Conservation (phyloP, 2,329 filamentous ascomycete species). For the Penicillium sp. region DNA sequence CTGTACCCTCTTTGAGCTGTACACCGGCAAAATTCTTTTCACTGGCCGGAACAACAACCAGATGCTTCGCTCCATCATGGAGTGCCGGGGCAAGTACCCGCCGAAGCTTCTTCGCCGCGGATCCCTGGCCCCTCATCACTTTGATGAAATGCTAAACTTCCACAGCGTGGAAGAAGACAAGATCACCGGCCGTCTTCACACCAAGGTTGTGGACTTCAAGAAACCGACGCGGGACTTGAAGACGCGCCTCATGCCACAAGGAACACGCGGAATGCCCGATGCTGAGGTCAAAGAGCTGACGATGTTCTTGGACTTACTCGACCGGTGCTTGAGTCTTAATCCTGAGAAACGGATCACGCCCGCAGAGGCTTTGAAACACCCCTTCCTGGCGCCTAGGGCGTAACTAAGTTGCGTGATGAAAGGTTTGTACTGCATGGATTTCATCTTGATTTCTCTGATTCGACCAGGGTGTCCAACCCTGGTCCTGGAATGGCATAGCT, state of each 20-base stretch:
- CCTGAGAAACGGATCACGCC: slow-evolving; percentile 87
- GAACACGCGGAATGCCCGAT: slow-evolving; percentile 64
- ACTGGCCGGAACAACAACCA: slow-evolving; percentile 93
- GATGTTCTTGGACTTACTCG: slow-evolving; percentile 76
- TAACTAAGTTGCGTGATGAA: slow-evolving; percentile 1
- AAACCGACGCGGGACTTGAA: slow-evolving; percentile 77
- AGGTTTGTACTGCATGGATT: background rate
- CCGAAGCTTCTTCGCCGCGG: slow-evolving; percentile 80
- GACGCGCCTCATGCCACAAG: slow-evolving; percentile 63
- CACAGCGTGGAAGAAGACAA: slow-evolving; percentile 78
- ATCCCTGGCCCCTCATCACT: slow-evolving; percentile 65
- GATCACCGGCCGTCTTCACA: slow-evolving; percentile 66
- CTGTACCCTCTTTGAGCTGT: slow-evolving; percentile 92
- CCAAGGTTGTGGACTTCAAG: slow-evolving; percentile 39
- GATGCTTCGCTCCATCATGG: slow-evolving; percentile 94
- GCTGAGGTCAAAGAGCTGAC: slow-evolving; percentile 67
- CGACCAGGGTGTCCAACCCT: background rate
- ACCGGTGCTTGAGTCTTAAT: slow-evolving; percentile 79
- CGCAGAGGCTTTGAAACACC: slow-evolving; percentile 75
- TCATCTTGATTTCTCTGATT: background rate
- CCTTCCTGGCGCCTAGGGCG: slow-evolving; percentile 59
- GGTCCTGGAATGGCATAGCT: background rate
- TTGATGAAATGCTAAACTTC: slow-evolving; percentile 77
- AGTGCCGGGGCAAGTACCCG: slow-evolving; percentile 84
- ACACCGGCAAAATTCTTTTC: slow-evolving; percentile 95